phyloP scores from a whole-genome alignment of 495 filamentous ascomycete genomes.

The Filosporella fistucella region DNA sequence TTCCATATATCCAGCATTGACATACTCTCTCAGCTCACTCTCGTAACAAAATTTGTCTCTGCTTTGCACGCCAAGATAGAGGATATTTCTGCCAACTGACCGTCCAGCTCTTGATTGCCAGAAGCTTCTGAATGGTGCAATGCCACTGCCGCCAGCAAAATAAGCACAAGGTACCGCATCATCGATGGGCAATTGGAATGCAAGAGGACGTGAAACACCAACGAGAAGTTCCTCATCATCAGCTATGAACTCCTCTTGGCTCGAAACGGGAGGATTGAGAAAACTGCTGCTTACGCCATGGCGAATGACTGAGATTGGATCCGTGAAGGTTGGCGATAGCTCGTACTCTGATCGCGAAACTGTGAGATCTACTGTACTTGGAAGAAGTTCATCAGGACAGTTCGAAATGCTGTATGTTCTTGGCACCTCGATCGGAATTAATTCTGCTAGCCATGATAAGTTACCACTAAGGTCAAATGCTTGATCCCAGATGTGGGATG shows the following conservation, averaged over 20 bases:
- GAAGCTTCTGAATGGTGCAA: constrained; percentile 32
- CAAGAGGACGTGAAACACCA: constrained; percentile 30
- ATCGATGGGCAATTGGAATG: constrained; percentile 29
- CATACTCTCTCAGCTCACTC: constrained; percentile 26
- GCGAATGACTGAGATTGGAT: constrained; percentile 22
- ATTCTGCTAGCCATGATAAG: constrained; percentile 27
- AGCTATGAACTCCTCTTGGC: constrained; percentile 19
- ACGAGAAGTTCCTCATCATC: constrained; percentile 22
- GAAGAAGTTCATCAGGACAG: constrained; percentile 24
- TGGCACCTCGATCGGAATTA: constrained; percentile 29
- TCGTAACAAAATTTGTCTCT: constrained; percentile 31
- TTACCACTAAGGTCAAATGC: constrained; percentile 29
- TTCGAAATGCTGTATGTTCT: constrained; percentile 31
- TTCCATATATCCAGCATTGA: constrained; percentile 26
- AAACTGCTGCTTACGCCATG: constrained; percentile 29
- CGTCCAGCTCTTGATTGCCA: constrained; percentile 23
- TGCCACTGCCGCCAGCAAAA: constrained; percentile 32
- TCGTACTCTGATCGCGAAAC: constrained; percentile 27
- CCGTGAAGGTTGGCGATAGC: constrained; percentile 16
- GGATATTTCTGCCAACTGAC: constrained; percentile 26
- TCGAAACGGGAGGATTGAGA: constrained; percentile 24
- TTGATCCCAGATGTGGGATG: constrained; percentile 25
- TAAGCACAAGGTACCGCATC: constrained; percentile 27
- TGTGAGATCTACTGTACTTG: constrained; percentile 27
- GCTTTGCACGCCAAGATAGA: constrained; percentile 31